Percentiles rank a stretch among this genome's conserved stretches.
Evolutionary conservation across 495 filamentous ascomycete genomes (phyloP).

Genomic region (Penicillium salamii): DNA sequence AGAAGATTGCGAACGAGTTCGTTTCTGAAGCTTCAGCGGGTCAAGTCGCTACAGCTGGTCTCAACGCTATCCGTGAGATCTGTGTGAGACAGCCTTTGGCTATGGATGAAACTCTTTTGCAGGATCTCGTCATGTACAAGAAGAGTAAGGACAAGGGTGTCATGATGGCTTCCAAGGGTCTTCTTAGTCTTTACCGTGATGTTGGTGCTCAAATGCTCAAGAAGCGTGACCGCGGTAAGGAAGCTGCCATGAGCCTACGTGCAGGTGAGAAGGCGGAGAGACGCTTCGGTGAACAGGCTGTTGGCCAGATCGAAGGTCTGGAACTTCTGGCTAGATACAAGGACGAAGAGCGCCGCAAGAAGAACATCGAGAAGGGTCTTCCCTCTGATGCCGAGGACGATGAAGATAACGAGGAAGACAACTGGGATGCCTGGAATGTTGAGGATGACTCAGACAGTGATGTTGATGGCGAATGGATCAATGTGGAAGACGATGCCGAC

Average conservation of each 20-base stretch:
- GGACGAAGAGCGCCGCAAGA: conserved; percentile 76
- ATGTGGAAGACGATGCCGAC: conserved; percentile 80
- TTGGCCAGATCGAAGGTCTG: conserved; percentile 85
- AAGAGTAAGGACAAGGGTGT: conserved; percentile 98
- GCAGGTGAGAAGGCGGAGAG: conserved; percentile 65
- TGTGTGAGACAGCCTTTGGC: conserved; percentile 89
- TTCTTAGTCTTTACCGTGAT: conserved; percentile 87
- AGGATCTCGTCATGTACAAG: conserved; percentile 93
- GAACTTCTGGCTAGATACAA: conserved; percentile 93
- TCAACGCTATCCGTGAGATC: conserved; percentile 93
- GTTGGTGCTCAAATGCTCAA: conserved; percentile 85
- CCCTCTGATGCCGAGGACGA: conserved; percentile 54
- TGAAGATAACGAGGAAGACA: conserved; percentile 61
- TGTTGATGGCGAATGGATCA: conserved; percentile 86
- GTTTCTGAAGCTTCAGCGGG: conserved; percentile 90
- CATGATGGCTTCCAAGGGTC: conserved; percentile 91
- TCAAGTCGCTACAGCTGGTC: conserved; percentile 86
- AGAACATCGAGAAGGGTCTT: conserved; percentile 61
- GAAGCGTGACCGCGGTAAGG: conserved; percentile 88
- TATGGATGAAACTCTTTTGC: conserved; percentile 92
- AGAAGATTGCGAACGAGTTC: conserved; percentile 98
- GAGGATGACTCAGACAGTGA: conserved; percentile 71
- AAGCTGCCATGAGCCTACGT: conserved; percentile 79
- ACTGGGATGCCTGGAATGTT: conserved; percentile 82
- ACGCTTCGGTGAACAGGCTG: conserved; percentile 74